phyloP scores from a whole-genome alignment of 345 rosid species.

The Gossypium thurberi region DNA sequence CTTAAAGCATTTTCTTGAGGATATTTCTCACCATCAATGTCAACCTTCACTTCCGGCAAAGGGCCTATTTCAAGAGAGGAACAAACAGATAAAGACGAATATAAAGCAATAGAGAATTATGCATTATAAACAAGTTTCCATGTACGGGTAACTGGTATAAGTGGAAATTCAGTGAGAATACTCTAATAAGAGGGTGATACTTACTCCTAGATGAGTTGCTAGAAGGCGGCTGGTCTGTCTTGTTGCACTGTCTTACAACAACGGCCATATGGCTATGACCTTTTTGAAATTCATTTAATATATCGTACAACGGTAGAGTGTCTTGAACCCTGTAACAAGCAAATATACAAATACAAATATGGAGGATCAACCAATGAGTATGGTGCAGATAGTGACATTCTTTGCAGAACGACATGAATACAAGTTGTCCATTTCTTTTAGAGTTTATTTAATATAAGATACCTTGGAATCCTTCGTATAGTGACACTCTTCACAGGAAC shows the following conservation, averaged over 20 bases:
- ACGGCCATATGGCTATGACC: conserved; percentile 99
- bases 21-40: conserved; percentile 35
- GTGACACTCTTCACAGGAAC: conserved; percentile 81
- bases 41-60: conserved; percentile 45
- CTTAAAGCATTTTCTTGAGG: conserved; percentile 39
- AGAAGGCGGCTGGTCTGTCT: conserved; percentile 19
- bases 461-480: conserved; percentile 89
- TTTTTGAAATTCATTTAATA: conserved; percentile 95
- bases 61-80: conserved; percentile 26
- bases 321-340: conserved; percentile 58
- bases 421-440: background rate
- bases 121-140: conserved; percentile 1
- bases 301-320: conserved; percentile 85
- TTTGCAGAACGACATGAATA: background rate
- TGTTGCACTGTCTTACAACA: conserved; percentile 56
- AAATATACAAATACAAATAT: background rate
- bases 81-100: background rate
- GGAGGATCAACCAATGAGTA: conserved; percentile 1
- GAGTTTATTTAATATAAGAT: conserved; percentile 9
- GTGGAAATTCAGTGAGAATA: background rate
- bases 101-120: background rate
- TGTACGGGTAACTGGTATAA: background rate
- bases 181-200: conserved; percentile 1
- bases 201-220: conserved; percentile 29
- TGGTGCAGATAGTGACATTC: background rate